Base-by-base conservation (phyloP, 2,329 filamentous ascomycete genomes). In the Colletotrichum lentis region DNA sequence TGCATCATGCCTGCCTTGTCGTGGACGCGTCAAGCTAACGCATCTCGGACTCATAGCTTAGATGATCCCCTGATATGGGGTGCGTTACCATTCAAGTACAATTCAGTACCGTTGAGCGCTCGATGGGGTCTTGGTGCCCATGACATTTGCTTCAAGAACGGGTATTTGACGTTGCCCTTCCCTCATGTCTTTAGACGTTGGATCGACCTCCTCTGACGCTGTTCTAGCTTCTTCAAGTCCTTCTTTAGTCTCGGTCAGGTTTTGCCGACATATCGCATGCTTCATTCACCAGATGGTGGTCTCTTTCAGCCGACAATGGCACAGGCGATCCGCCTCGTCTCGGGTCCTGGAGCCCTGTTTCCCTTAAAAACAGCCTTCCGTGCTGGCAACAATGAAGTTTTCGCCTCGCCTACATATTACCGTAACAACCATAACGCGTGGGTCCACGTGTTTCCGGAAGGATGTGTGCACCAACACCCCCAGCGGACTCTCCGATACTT, bases 1-100 rank as follows among this genome's bases (percentile, higher is more conserved):
- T 50, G 22, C 54, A 27, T 24, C 14, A 10, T 39, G 35, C 22
- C 31, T 31, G 43, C 46, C 43, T 44, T 31, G 69, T 67, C 52
- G 73, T 63, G 57, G 27, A 18, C 61, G 62, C 46, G 60, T 47
- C 55, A 31, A 66, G 44, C 62, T 69, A 53, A 69, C 37, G 37
- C 31, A 56, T 47, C 41, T 56, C 20, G 62, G 12, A 56, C 71
- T 58, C 73, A 71, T 77, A 97, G 95, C 67, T 82, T 98, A 73
- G 96, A 99, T 80, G 96, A 99, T 80, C 96, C 96, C 31, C 81
- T 98, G 67, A 89, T 97, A 73, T 99, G 95, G 95, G 96, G 95
- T 20, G 88, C 93, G 43, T 82, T 99, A 4, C 96, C 96, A 1
- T 78, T 92, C 53, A 85, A 86, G 57, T 93, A 96, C 75, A 82